Evolutionary conservation across 495 filamentous ascomycete genomes (phyloP).

Genomic region (Beverwykella pulmonaria): DNA sequence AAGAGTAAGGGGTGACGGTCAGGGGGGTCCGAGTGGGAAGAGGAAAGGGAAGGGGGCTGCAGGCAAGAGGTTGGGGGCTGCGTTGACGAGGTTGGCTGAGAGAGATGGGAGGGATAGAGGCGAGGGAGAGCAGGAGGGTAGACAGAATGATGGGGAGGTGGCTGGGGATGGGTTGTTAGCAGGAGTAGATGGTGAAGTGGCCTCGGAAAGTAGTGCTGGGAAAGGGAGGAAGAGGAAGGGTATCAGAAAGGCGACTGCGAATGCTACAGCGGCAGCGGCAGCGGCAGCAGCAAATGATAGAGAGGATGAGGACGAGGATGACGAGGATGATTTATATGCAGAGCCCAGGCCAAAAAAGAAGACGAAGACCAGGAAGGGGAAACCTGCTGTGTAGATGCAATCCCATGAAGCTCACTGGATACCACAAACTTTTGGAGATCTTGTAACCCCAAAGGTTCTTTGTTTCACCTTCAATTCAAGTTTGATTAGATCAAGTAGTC

Average conservation of each 20-base stretch:
- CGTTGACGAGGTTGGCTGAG: conserved; percentile 34
- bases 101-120: conserved; percentile 16
- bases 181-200: not conserved
- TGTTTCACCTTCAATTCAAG: too few relatives aligned
- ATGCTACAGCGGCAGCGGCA: too few relatives aligned
- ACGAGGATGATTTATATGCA: conserved; percentile 23
- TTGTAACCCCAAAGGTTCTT: too few relatives aligned
- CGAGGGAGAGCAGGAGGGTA: conserved; percentile 9
- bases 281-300: too few relatives aligned
- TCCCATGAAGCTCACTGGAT: not conserved
- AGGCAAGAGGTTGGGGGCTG: conserved; percentile 34
- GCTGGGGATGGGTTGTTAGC: too few relatives aligned
- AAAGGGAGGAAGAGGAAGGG: conserved; percentile 13
- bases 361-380: conserved; percentile 17
- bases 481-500: too few relatives aligned
- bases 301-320: conserved; percentile 7
- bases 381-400: not conserved
- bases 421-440: not conserved
- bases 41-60: conserved; percentile 79
- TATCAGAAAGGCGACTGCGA: not conserved
- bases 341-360: conserved; percentile 31
- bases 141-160: not conserved
- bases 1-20: conserved; percentile 60
- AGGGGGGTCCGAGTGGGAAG: conserved; percentile 49
- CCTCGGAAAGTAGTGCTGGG: not conserved